A percentile compares a stretch with the other conserved stretches of the same genome.
These are phyloP conservation scores for Phaseolus coccineus DNA, from an alignment of 331 rosid genomes.

Conservation along the genomic window DNA sequence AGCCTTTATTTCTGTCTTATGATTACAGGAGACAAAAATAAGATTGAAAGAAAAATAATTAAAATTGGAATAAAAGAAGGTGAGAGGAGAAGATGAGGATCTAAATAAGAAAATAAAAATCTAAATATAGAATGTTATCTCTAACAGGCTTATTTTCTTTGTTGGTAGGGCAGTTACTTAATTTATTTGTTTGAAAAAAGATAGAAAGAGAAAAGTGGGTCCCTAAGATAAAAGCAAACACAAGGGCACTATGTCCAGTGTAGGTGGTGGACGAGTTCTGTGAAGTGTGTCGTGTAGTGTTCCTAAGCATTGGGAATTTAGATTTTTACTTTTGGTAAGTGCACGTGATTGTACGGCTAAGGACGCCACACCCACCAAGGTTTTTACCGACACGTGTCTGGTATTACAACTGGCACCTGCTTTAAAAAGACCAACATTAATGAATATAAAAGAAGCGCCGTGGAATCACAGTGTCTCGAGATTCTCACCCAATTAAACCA, in stretches of 20 bases:
- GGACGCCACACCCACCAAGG: background rate
- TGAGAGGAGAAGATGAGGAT: no score
- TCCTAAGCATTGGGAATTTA: background rate
- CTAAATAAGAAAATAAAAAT: no score
- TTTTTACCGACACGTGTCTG: background rate
- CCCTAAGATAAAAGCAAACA: no score
- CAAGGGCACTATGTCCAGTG: no score
- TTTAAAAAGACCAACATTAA: background rate
- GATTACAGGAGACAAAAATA: no score
- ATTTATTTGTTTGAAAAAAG: no score
- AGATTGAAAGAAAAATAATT: no score
- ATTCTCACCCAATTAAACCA: background rate
- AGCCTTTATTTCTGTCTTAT: no score
- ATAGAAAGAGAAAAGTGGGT: no score
- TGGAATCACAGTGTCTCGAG: background rate
- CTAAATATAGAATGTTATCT: background rate
- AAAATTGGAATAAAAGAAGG: no score
- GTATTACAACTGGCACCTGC: background rate
- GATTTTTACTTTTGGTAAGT: background rate
- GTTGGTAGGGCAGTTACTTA: background rate
- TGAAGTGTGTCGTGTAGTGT: no score
- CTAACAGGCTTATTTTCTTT: background rate
- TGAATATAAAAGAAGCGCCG: no score
- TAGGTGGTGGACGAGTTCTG: background rate
- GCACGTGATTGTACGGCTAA: conserved; percentile 6